Evolutionary conservation across 2,329 filamentous ascomycete species (phyloP).

Genomic region (Camillea tinctor): DNA sequence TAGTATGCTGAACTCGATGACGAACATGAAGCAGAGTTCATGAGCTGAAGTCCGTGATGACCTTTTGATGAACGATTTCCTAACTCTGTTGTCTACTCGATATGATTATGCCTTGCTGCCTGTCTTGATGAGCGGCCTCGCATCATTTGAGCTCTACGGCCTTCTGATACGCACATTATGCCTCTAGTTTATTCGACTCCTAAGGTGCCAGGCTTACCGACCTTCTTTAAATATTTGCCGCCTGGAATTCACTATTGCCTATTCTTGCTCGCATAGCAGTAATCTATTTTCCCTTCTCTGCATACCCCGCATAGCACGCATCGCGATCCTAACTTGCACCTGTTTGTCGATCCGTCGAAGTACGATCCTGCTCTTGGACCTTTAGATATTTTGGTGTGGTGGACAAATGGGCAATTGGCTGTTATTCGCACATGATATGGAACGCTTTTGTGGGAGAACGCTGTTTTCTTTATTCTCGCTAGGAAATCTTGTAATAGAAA

Average conservation of each 20-base stretch:
- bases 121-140: neutral
- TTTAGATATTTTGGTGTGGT: neutral
- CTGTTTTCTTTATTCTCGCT: neutral
- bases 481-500: neutral
- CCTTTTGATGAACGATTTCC: neutral
- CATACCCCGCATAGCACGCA: neutral
- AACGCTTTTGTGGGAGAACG: neutral
- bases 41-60: slow-evolving; percentile 5
- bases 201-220: neutral
- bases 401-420: neutral
- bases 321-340: neutral
- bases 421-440: neutral
- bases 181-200: neutral
- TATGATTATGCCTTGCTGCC: neutral
- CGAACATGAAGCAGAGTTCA: slow-evolving; percentile 24
- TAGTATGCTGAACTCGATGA: slow-evolving; percentile 38
- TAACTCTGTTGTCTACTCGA: neutral
- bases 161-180: neutral
- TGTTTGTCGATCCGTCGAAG: neutral
- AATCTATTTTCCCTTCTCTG: neutral
- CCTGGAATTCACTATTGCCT: neutral
- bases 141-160: neutral
- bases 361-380: neutral
- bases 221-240: neutral
- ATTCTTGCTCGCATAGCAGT: neutral